Base-by-base conservation (phyloP, 2,329 filamentous ascomycete species). In the Diaporthe eres region DNA sequence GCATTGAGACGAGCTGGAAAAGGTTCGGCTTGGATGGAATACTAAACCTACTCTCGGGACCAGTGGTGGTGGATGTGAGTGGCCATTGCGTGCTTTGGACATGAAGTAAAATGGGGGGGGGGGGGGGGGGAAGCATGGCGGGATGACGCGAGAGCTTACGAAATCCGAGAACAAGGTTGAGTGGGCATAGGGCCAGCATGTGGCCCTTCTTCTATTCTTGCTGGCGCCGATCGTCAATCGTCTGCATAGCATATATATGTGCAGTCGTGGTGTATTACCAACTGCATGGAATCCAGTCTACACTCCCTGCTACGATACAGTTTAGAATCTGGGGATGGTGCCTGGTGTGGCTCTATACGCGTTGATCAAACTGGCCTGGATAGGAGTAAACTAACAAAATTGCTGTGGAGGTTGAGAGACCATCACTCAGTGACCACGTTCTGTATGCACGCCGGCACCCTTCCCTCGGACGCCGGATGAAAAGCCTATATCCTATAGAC, bases 101-200 rank as follows among this genome's bases (percentile, higher is more conserved):
- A n/a, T 55, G 13, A 42, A 55, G 34, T 25, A 25, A 55, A 25
- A 42, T 13, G n/a, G 7, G 65, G 25, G 25, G 25, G n/a, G 7
- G 65, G 25, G 25, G 25, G 25, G 25, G 25, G 34, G 13, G n/a
- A 19, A 49, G 42, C 34, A 53, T 15, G 49, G 65, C n/a, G 49
- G 34, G 34, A 70, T 70, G 49, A 70, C 49, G 49, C 34, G 34
- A 70, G 34, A 31, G 65, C 49, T 31, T 55, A 70, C 34, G 31
- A 55, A 70, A 19, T 15, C 13, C 13, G n/a, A 42, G 34, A 55
- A 55, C 17, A 28, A 70, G 15, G 65, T 42, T 68, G 49, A 28
- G 49, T 28, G 15, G 7, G 9, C 19, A 49, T 34, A 17, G 19
- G 17, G n/a, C 15, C 15, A 12, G 22, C 25, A 49, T 34, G 42